These are phyloP conservation scores for Populus alba DNA, from an alignment of 345 rosid genomes.

Conservation along the genomic window DNA sequence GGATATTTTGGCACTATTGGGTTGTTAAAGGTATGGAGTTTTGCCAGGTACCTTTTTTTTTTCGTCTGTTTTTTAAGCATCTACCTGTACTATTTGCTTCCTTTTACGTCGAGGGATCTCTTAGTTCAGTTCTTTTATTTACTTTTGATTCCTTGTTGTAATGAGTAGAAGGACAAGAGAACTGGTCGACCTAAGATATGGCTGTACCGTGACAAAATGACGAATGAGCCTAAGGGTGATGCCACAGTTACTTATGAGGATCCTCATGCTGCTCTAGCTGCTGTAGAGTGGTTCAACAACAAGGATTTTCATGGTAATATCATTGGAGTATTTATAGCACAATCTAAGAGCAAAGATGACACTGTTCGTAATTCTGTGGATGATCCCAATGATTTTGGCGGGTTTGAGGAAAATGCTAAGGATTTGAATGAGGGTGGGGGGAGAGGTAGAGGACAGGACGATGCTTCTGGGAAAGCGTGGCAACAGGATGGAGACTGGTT, in stretches of 20 bases:
- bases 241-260: constrained; percentile 97
- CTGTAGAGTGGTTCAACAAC: constrained; percentile 95
- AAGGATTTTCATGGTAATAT: constrained; percentile 87
- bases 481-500: constrained; percentile 98
- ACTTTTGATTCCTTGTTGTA: background rate
- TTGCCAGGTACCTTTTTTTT: background rate
- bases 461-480: constrained; percentile 80
- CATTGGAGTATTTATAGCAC: constrained; percentile 80
- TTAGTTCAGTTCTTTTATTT: background rate
- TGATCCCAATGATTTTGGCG: constrained; percentile 36
- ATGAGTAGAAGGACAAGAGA: constrained; percentile 76
- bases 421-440: constrained; percentile 56
- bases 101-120: background rate
- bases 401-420: constrained; percentile 41
- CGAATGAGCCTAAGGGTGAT: constrained; percentile 94
- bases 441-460: constrained; percentile 74
- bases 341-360: constrained; percentile 63
- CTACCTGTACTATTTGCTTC: background rate
- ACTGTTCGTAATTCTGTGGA: constrained; percentile 20
- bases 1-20: constrained; percentile 96
- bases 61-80: no score
- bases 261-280: constrained; percentile 95
- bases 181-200: constrained; percentile 89
- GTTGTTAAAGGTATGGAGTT: constrained; percentile 67
- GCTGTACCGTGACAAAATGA: constrained; percentile 80